Conservation (phyloP, 2,329 filamentous ascomycete genomes). For the Clonostachys chloroleuca region DNA sequence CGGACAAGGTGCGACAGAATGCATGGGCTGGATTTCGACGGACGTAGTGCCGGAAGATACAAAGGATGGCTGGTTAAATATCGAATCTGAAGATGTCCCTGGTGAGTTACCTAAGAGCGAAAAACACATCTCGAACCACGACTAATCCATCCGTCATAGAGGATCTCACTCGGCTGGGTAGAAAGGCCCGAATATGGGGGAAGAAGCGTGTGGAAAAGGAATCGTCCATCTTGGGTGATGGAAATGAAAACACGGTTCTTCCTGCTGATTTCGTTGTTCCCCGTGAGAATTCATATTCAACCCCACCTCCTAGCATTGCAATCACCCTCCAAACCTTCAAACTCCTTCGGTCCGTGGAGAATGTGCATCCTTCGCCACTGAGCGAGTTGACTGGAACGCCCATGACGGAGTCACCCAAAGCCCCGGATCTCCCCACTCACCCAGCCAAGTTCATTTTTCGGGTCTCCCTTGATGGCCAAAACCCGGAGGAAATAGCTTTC, state of each 20-base stretch:
- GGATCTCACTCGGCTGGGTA: slow-evolving; percentile 43
- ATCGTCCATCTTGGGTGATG: slow-evolving; percentile 55
- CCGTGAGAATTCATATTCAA: slow-evolving; percentile 47
- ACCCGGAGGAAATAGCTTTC: slow-evolving; percentile 34
- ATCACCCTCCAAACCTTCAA: slow-evolving; percentile 47
- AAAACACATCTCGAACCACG: neutral
- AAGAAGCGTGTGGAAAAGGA: slow-evolving; percentile 56
- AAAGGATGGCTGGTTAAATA: slow-evolving; percentile 56
- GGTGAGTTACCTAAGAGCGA: slow-evolving; percentile 29
- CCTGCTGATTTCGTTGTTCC: slow-evolving; percentile 61
- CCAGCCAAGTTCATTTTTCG: slow-evolving; percentile 27
- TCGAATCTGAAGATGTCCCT: slow-evolving; percentile 48
- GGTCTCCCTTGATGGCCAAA: slow-evolving; percentile 29
- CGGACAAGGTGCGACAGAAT: slow-evolving; percentile 56
- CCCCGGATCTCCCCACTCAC: slow-evolving; percentile 24
- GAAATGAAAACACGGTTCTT: slow-evolving; percentile 46
- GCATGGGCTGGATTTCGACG: slow-evolving; percentile 66
- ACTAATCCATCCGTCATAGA: slow-evolving; percentile 21
- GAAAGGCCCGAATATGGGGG: slow-evolving; percentile 56
- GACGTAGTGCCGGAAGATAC: slow-evolving; percentile 48
- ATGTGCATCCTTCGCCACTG: slow-evolving; percentile 37
- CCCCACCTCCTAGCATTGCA: slow-evolving; percentile 38
- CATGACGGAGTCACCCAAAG: slow-evolving; percentile 24
- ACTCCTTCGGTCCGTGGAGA: slow-evolving; percentile 37
- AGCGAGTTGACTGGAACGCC: slow-evolving; percentile 31